Evolutionary conservation across 805 yeast species (phyloP), one percentile per base, ranked within the genome.

Genomic region (Metschnikowia kofuensis): DNA sequence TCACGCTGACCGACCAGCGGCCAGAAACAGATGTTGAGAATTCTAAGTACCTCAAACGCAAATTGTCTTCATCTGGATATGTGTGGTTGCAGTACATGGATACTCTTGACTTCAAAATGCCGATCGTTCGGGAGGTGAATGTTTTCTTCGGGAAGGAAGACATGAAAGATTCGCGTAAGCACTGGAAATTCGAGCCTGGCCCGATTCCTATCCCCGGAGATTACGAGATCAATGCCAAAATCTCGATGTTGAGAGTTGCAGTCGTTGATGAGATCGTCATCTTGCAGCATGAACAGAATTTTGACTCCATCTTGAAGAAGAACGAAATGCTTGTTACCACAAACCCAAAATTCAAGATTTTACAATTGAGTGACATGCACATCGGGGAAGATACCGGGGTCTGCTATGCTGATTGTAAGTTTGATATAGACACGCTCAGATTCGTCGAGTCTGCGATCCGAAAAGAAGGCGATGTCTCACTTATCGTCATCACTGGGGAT

Each of bases 401-500:
- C 1, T 61, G 64, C 44, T 48, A 44, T 13, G 56, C 56, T 21
- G 49, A 48, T 16, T 61, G 69, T 45, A 61, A 64, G 40, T 57
- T 61, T 15, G 74, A 70, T 44, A 48, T 52, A 35, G 56, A 56
- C 38, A 70, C 76, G 1, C 50, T 67, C 37, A 51, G 60, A 26
- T 72, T 72, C 51, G 48, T 73, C 10, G 55, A 58, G 16, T 37
- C 54, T 5, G 52, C 69, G 2, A 51, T 70, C 15, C 47, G 47
- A 1, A 45, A 47, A 7, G 77, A 72, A 50, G 52, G 47, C 4
- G 69, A 73, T 11, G 66, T 70, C 45, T 56, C 66, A 44, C 48
- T 57, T n/a, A 61, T 73, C 10, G 62, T 73, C n/a, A 62, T 73
- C 46, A 68, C 72, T 10, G 77, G 77, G 2, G 77, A 73, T 52